Percentiles rank a stretch among this genome's conserved stretches.
Conservation (phyloP, 208 protist species). For the Wallacemonas rigidus region DNA sequence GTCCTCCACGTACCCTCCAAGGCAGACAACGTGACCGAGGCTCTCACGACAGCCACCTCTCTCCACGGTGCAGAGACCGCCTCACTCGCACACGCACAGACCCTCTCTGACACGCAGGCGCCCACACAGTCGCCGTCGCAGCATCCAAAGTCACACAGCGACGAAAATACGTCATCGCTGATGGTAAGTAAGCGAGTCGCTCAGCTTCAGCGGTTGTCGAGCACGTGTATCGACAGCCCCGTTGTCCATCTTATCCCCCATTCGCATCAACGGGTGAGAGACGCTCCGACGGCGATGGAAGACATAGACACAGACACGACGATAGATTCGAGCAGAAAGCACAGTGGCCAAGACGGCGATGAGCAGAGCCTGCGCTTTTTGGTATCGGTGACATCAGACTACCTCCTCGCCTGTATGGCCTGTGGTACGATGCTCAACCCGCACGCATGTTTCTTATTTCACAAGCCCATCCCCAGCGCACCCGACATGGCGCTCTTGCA, state of each 20-base stretch:
- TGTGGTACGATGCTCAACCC: conserved; percentile 43
- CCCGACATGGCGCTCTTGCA: conserved; percentile 37
- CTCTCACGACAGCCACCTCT: not conserved
- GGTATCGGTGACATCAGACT: conserved; percentile 37
- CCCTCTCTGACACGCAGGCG: too few species aligned
- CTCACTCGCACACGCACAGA: too few species aligned
- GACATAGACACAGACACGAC: not conserved
- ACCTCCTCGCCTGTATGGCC: conserved; percentile 58
- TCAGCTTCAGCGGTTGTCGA: not conserved
- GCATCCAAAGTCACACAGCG: too few species aligned
- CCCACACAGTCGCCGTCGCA: too few species aligned
- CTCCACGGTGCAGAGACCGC: too few species aligned
- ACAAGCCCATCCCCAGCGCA: conserved; percentile 39
- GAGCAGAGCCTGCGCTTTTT: conserved; percentile 20
- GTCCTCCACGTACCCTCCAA: not conserved
- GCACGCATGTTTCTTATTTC: conserved; percentile 65
- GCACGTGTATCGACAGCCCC: not conserved
- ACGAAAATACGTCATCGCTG: not conserved
- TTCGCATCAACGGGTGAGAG: conserved; percentile 16
- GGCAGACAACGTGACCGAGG: not conserved
- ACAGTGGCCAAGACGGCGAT: not conserved
- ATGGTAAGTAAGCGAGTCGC: not conserved
- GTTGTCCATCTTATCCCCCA: conserved; percentile 14
- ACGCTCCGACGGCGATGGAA: not conserved
- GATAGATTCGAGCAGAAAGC: not conserved